Evolutionary conservation across 176 grass and related monocot species (phyloP), one percentile per base, ranked within the genome.

Genomic region (Musa troglodytarum): DNA sequence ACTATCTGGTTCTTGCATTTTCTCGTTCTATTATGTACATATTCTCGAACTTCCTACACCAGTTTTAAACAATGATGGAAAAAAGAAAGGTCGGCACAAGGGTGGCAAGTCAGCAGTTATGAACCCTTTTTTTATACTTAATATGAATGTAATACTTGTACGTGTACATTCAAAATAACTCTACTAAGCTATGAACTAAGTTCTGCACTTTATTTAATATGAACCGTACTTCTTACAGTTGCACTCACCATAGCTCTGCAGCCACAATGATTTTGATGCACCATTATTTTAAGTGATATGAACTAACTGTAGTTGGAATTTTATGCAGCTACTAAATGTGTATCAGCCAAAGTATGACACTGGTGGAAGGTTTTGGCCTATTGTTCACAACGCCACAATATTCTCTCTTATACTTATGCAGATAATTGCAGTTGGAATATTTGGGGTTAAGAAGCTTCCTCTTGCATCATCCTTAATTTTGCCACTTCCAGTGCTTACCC

Each of bases 271-370:
- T 61, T 61, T 7, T 61, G 57, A 13, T 61, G 15, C 57, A 61
- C n/a, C 55, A 50, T 70, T 50, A 29, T 72, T 80, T 9, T 53
- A 78, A 11, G 63, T 66, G 17, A 80, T 52, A 64, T 52, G 13
- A 68, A 19, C 72, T 53, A 69, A 24, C 2, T 63, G 74, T 51
- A 74, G 50, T 84, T 77, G 69, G 15, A 65, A 85, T 58, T 87
- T 81, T 65, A 55, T 67, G 78, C 88, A 99, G 96, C 96, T 95
- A 77, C 73, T 89, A 64, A 92, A 95, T 69, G 85, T 99, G 20
- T 94, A 95, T 73, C 76, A 29, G 1, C 91, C 96, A 2, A 89
- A 95, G 82, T 99, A 99, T 81, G 96, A 99, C 23, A 92, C 96
- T 68, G 88, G 91, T 78, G 96, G 96, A 72, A 88, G 71, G 78